A percentile compares a stretch with the other conserved stretches of the same genome.
These are phyloP conservation scores for Davidsoniella australis DNA, from an alignment of 2,329 filamentous ascomycete species.

Conservation along the genomic window DNA sequence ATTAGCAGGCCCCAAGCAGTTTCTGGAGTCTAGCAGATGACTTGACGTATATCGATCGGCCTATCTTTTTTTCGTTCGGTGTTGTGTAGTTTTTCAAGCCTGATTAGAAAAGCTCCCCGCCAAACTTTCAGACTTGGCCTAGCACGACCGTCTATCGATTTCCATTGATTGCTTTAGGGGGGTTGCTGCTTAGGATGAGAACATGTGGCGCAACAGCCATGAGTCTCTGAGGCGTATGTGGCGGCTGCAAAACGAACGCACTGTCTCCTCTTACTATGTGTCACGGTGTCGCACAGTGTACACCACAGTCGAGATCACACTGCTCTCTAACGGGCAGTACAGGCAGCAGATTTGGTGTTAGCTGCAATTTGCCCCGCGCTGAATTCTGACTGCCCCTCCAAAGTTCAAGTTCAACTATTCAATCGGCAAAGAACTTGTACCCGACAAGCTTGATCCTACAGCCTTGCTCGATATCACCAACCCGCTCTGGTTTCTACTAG, in stretches of 20 bases:
- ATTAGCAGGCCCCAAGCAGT: constrained; percentile 5
- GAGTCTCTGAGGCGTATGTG: background rate
- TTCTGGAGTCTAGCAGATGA: constrained; percentile 4
- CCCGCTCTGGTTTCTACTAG: too few species aligned
- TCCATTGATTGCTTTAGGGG: background rate
- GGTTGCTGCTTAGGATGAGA: background rate
- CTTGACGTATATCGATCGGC: constrained; percentile 3
- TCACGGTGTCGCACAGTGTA: background rate
- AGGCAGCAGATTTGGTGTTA: too few species aligned
- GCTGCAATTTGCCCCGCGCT: constrained; percentile 1
- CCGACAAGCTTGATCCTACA: too few species aligned
- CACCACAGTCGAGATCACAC: background rate
- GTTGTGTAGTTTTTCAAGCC: constrained; percentile 12
- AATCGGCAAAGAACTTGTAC: too few species aligned
- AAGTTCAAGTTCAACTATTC: too few species aligned
- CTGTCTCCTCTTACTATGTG: background rate
- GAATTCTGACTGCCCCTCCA: background rate
- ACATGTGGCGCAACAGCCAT: background rate
- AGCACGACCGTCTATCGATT: background rate
- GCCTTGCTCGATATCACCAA: too few species aligned
- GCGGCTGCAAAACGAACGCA: background rate
- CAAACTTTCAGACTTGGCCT: constrained; percentile 1
- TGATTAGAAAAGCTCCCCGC: constrained; percentile 9
- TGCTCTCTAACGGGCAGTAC: too few species aligned
- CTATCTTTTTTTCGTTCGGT: constrained; percentile 10